Conservation (phyloP, 1,139 yeast genomes). For the Geotrichum restrictum region DNA sequence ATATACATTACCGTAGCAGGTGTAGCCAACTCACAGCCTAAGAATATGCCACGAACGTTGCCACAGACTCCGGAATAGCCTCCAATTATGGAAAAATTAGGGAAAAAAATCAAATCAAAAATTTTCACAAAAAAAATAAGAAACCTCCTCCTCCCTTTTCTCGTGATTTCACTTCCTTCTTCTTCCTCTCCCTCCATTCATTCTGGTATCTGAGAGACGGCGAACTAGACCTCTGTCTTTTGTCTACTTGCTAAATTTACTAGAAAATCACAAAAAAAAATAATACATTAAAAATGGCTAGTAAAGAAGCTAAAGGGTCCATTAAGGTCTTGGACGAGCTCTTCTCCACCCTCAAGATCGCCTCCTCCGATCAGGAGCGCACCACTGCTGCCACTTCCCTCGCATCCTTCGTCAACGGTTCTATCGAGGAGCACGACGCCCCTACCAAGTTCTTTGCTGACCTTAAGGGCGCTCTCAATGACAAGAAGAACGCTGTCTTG, state of each 20-base stretch:
- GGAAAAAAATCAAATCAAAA: not conserved
- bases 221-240: not conserved
- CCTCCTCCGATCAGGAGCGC: slow-evolving; percentile 70
- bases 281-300: slow-evolving; percentile 27
- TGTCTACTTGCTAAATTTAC: not conserved
- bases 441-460: slow-evolving; percentile 83
- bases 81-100: too few species aligned
- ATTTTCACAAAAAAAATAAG: not conserved
- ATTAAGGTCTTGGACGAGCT: slow-evolving; percentile 83
- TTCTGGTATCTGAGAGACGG: slow-evolving; percentile 1
- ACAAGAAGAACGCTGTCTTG: slow-evolving; percentile 63
- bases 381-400: slow-evolving; percentile 85
- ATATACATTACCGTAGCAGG: too few species aligned
- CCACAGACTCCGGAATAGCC: too few species aligned
- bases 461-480: slow-evolving; percentile 68
- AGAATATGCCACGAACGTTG: too few species aligned
- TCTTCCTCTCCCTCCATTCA: not conserved
- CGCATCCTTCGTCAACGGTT: slow-evolving; percentile 91
- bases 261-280: slow-evolving; percentile 2
- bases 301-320: slow-evolving; percentile 32
- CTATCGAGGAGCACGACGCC: slow-evolving; percentile 97
- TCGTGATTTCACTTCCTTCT: not conserved
- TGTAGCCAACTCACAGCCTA: too few species aligned
- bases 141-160: not conserved
- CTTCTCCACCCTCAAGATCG: slow-evolving; percentile 87